Evolutionary conservation across 352 stramenopile species (phyloP).

Genomic region (Globisporangium polare): DNA sequence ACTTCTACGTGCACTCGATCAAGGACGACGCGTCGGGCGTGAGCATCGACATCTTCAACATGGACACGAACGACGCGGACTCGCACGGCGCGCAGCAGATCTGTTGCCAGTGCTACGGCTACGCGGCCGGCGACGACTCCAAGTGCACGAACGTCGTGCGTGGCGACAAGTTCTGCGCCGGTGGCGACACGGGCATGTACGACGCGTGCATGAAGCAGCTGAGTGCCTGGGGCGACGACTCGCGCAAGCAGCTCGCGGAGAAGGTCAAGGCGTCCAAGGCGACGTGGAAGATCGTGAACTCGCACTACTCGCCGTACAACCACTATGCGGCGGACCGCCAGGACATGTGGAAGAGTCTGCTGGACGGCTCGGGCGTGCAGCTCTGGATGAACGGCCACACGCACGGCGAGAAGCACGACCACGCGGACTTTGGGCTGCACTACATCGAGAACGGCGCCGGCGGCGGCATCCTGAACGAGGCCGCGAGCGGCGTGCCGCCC

Average conservation of each 20-base stretch:
- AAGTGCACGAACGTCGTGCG: constrained; percentile 47
- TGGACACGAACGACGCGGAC: constrained; percentile 77
- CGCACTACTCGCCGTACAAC: constrained; percentile 74
- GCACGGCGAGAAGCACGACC: constrained; percentile 77
- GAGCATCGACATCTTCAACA: constrained; percentile 83
- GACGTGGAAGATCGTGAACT: constrained; percentile 86
- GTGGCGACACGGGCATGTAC: constrained; percentile 52
- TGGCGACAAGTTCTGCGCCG: constrained; percentile 47
- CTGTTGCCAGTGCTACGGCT: constrained; percentile 85
- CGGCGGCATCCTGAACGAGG: constrained; percentile 78
- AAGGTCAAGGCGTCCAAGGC: constrained; percentile 57
- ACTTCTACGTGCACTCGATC: constrained; percentile 81
- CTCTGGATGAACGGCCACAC: constrained; percentile 75
- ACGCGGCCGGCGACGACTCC: constrained; percentile 42
- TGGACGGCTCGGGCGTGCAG: constrained; percentile 46
- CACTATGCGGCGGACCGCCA: constrained; percentile 58
- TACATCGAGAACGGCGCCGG: constrained; percentile 79
- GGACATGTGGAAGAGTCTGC: constrained; percentile 57
- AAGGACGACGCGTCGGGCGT: constrained; percentile 48
- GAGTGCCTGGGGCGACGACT: constrained; percentile 66
- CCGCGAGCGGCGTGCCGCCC: constrained; percentile 60
- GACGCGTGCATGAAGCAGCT: constrained; percentile 63
- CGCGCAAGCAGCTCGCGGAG: constrained; percentile 44
- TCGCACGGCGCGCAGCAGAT: constrained; percentile 65
- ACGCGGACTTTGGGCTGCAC: constrained; percentile 48